Conservation (phyloP, 129 eudicot species). For the Helianthus tuberosus region DNA sequence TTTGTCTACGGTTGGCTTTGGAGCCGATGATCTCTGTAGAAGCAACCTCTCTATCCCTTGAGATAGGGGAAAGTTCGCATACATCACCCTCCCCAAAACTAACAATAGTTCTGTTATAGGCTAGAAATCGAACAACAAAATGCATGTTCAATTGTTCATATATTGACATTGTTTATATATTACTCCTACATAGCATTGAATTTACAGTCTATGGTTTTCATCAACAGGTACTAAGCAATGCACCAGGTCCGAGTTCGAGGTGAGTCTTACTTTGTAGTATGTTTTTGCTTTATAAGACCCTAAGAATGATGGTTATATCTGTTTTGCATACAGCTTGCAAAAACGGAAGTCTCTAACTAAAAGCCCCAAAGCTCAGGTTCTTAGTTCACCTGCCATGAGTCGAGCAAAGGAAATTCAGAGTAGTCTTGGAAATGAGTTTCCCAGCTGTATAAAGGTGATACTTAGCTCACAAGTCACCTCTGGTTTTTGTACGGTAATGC, state of each 20-base stretch:
- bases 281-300: neutral
- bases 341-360: constrained; percentile 34
- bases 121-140: no score
- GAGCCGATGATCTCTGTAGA: no score
- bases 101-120: no score
- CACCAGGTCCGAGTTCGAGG: constrained; percentile 44
- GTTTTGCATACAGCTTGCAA: constrained; percentile 18
- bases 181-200: neutral
- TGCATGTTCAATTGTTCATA: neutral
- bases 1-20: no score
- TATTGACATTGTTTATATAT: neutral
- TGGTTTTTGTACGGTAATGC: constrained; percentile 72
- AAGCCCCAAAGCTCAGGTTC: constrained; percentile 27
- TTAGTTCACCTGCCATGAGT: constrained; percentile 47
- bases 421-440: constrained; percentile 53
- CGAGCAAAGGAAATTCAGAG: constrained; percentile 52
- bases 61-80: no score
- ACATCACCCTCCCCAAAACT: no score
- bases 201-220: constrained; percentile 3
- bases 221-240: constrained; percentile 46
- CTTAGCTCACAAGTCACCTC: constrained; percentile 71
- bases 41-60: no score
- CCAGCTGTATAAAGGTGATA: constrained; percentile 54
- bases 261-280: constrained; percentile 21
- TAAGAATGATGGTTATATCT: neutral